Evolutionary conservation across 129 eudicot species (phyloP).

Genomic region (Escallonia herrerae): DNA sequence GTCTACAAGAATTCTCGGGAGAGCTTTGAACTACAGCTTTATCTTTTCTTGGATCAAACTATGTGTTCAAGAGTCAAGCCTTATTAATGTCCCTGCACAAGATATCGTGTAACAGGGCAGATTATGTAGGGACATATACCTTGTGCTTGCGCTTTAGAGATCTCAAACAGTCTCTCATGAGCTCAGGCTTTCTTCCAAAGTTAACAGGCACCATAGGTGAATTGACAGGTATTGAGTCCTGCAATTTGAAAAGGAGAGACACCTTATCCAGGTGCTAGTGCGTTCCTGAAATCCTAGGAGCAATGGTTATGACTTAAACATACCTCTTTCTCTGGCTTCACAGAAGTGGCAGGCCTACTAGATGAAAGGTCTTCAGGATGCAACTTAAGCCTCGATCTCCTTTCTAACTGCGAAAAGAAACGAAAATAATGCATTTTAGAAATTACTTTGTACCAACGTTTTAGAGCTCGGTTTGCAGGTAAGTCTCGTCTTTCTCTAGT

Average conservation of each 20-base stretch:
- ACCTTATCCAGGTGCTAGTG: not conserved
- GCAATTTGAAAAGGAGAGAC: constrained; percentile 9
- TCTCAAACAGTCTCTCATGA: constrained; percentile 72
- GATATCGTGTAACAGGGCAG: not conserved
- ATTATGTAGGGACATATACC: constrained; percentile 24
- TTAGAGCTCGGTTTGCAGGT: not conserved
- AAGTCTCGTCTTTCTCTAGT: not conserved
- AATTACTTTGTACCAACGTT: no score
- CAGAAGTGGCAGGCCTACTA: constrained; percentile 20
- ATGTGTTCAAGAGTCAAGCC: no score
- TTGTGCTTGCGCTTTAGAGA: constrained; percentile 56
- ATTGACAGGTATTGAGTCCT: constrained; percentile 28
- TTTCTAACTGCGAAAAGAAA: constrained; percentile 40
- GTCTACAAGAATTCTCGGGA: no score
- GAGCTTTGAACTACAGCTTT: no score
- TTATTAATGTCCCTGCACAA: not conserved
- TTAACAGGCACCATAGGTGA: constrained; percentile 24
- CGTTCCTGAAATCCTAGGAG: constrained; percentile 4
- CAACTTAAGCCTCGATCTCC: constrained; percentile 44
- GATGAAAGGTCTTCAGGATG: constrained; percentile 30
- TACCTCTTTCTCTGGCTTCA: constrained; percentile 41
- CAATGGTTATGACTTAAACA: constrained; percentile 9
- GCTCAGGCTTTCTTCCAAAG: constrained; percentile 39
- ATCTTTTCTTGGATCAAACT: no score
- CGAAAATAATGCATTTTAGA: no score